Base-by-base conservation (phyloP, 75 land plant genomes). In the Cryptomeria japonica region DNA sequence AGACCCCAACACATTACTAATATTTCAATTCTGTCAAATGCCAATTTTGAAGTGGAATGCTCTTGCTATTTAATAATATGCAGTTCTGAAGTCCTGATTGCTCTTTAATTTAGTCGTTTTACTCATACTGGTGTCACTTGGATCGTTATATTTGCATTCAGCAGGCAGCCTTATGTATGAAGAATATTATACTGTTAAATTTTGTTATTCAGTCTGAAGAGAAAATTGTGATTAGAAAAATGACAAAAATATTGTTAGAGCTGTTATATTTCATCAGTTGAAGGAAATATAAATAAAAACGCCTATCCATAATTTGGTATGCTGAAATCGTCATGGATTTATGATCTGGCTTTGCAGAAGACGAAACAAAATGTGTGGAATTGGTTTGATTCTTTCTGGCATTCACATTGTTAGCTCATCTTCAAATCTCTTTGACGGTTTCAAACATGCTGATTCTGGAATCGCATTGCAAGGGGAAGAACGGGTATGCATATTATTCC, bases 301-400 rank as follows among this genome's bases (percentile, higher is more conserved):
- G 36, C 16, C 15, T 82, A 44, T 82, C 34, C 46, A 39, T 79
- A 8, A 44, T 82, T n/a, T 82, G 47, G 14, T 82, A 28, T 82
- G 46, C 49, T 82, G 25, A 34, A 42, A 28, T 46, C 13, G 1
- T 42, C 11, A 18, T 80, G 83, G 80, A 38, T 78, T 10, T 79
- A 82, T 42, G 41, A 25, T 46, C 51, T 38, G 51, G 53, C 46
- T 22, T 46, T 82, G 53, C 16, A 82, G 84, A 47, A 18, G 46
- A 44, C 2, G 49, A 42, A 6, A 44, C 84, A 87, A 80, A 49
- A 96, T 96, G 98, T 96, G 98, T 86, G 98, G 98, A 82, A 96
- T 96, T 51, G 95, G 93, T 42, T 83, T 93, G 84, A 88, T 95
- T 42, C 41, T 96, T 16, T 93, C 93, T 15, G 96, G 95, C 61